Conservation (phyloP, 768 basidiomycete genomes). For the Russula sp. region DNA sequence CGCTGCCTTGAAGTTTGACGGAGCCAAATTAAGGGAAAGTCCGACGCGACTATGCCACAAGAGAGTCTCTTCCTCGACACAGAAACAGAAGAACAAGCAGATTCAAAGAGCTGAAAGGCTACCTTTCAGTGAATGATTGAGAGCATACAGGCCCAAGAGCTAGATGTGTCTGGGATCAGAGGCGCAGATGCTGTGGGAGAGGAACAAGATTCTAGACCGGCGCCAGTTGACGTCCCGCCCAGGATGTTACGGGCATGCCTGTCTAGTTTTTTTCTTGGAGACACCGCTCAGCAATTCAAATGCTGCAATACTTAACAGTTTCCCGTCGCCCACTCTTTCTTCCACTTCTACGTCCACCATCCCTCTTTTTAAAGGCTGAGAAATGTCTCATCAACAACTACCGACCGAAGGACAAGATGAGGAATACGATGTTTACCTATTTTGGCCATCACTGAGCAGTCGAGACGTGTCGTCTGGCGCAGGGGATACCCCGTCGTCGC, state of each 20-base stretch:
- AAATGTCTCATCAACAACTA: neutral
- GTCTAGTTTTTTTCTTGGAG: constrained; percentile 11
- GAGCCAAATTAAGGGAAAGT: constrained; percentile 15
- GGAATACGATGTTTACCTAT: constrained; percentile 8
- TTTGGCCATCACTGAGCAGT: constrained; percentile 18
- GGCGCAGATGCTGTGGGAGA: neutral
- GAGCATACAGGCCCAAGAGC: neutral
- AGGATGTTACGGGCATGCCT: neutral
- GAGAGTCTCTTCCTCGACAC: neutral
- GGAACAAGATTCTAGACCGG: constrained; percentile 10
- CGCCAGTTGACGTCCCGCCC: constrained; percentile 11
- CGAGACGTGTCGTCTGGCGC: neutral
- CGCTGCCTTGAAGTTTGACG: constrained; percentile 20
- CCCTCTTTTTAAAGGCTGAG: neutral
- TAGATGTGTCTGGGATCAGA: neutral
- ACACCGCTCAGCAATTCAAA: constrained; percentile 26
- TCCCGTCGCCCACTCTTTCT: constrained; percentile 10
- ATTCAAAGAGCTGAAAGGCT: neutral
- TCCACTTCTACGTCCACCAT: neutral
- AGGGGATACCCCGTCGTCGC: neutral
- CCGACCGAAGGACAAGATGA: constrained; percentile 16
- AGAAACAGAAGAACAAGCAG: neutral
- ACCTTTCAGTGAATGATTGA: neutral
- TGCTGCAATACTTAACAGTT: constrained; percentile 9
- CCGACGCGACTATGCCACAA: constrained; percentile 2